Evolutionary conservation across 2,329 filamentous ascomycete genomes (phyloP), one percentile per base, ranked within the genome.

Genomic region (Hansfordia pulvinata): DNA sequence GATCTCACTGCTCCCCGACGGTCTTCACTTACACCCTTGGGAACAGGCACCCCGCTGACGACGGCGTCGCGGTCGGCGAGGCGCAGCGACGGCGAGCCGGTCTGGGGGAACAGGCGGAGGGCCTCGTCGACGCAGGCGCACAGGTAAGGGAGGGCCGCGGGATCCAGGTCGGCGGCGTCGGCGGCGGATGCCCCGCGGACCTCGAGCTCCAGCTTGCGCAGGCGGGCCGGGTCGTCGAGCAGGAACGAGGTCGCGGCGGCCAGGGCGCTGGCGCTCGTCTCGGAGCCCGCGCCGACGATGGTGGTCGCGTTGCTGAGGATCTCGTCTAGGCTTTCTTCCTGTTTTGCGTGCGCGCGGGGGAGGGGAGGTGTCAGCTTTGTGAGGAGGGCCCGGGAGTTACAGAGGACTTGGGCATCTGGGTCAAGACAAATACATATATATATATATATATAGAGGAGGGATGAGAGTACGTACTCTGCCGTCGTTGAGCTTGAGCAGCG

Each of bases 191-290:
- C 29, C 4, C 35, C 29, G 4, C 58, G 49, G 4, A 65, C 42
- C 32, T 66, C 62, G 1, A 42, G 33, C 3, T 41, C 44, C 3
- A 68, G 43, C 17, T 46, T 53, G 2, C 40, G 32, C 25, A 60
- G 35, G 1, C 46, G 41, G 2, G 46, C 35, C 0, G 49, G 50
- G 25, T 57, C 46, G 2, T 41, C 43, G 7, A 58, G 36, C 4
- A 65, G 40, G 10, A 53, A 42, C 26, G 47, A 64, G 0, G 45
- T 40, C 30, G 45, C 33, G 31, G 51, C 36, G 29, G 47, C 36
- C 4, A 64, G 41, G 0, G 54, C 40, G 0, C 58, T 61, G 0
- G 62, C 57, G 1, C 58, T 61, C 3, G 62, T 66, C 36, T 66
- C 62, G 1, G 53, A 56, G 3, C 62, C 60, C 6, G 60, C 60